Evolutionary conservation across 1,284 basidiomycete species (phyloP), one percentile per base, ranked within the genome.

Genomic region (Gymnopus androsaceus): DNA sequence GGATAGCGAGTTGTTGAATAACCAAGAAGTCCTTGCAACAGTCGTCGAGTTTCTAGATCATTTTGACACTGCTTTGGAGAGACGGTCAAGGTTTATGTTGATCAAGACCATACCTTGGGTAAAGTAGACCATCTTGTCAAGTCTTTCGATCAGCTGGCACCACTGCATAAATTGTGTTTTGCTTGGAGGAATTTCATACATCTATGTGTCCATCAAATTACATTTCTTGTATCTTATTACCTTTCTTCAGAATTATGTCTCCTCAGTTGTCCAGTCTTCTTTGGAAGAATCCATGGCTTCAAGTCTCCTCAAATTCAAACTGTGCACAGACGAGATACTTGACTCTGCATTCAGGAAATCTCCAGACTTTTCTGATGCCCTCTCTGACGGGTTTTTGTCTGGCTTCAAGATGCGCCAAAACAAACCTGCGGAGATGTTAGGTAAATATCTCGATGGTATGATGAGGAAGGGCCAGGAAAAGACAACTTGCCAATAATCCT

Each of bases 381-480:
- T 87, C n/a, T 73, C 72, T 1, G 88, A 92, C 57, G 91, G 89
- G 0, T 95, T 97, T 72, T 78, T 85, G n/a, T 73, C 71, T 12
- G 94, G 92, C 33, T 90, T 98, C 75, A 90, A 89, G 66, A 80
- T 82, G 23, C 81, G 95, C 21, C 85, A 87, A 54, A 90, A 88
- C 67, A 95, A 92, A 61, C 94, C 94, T 4, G 95, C 96, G 0
- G 95, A 98, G 72, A 88, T 95, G 82, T 91, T 97, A 56, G 96
- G 96, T 9, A 95, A 94, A 68, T 86, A 92, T 67, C 77, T 98
- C 38, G 95, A 98, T 70, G 81, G 79, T 44, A 83, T 89, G 36
- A 89, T 98, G 85, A 83, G 94, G 40, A 85, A 84, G 56, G 95
- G 95, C 0, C 93, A 95, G 69, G 87, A 87, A 46, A 50, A 50